These are phyloP conservation scores for Prunus campanulata DNA, from an alignment of 306 rosid genomes.

Conservation along the genomic window DNA sequence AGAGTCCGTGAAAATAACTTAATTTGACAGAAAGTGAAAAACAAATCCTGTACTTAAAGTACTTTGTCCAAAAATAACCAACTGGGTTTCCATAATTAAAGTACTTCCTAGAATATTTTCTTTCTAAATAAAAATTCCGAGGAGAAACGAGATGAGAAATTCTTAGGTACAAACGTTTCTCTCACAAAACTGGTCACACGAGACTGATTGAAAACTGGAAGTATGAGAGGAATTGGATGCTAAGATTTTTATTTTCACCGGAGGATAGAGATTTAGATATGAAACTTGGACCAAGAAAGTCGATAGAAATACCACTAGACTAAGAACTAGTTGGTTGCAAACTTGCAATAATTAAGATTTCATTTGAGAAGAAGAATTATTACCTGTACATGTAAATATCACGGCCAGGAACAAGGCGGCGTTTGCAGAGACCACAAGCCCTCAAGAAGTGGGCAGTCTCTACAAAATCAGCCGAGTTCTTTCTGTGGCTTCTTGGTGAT, in stretches of 20 bases:
- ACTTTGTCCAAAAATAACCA: not conserved
- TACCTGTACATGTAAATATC: constrained; percentile 97
- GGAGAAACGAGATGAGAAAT: not conserved
- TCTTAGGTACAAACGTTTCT: not conserved
- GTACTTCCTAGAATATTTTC: not conserved
- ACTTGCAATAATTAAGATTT: not conserved
- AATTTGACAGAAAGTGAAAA: not conserved
- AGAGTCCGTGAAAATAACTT: not conserved
- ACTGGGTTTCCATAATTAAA: not conserved
- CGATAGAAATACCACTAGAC: not conserved
- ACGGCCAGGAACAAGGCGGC: constrained; percentile 60
- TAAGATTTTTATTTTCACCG: not conserved
- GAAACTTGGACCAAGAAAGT: not conserved
- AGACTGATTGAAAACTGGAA: no score
- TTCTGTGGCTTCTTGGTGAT: constrained; percentile 43
- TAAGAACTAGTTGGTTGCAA: not conserved
- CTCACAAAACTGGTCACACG: not conserved
- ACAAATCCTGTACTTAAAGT: not conserved
- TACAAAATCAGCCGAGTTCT: constrained; percentile 36
- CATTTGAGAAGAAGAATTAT: not conserved
- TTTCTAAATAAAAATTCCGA: not conserved
- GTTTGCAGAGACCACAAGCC: constrained; percentile 75
- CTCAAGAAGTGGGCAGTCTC: constrained; percentile 59
- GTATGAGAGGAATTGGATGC: not conserved
- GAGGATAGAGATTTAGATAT: not conserved